Conservation (phyloP, 805 yeast genomes). For the Suhomyces pyralidae region DNA sequence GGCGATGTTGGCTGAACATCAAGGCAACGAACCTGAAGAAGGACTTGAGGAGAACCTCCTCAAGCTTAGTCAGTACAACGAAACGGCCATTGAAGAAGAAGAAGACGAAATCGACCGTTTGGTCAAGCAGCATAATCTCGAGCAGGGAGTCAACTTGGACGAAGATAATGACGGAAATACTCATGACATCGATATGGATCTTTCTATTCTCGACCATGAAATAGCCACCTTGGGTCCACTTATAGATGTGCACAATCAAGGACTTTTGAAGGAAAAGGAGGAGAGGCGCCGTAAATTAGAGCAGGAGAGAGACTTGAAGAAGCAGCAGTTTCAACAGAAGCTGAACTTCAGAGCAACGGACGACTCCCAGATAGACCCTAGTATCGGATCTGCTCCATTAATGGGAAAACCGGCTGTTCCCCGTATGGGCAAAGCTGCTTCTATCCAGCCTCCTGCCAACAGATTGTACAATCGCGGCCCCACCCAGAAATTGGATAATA, state of each 20-base stretch:
- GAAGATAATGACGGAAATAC: conserved; percentile 10
- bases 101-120: conserved; percentile 38
- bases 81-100: conserved; percentile 30
- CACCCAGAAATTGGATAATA: conserved; percentile 18
- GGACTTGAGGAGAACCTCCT: conserved; percentile 15
- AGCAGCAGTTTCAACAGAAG: conserved; percentile 10
- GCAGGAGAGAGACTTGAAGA: conserved; percentile 17
- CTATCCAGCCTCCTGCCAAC: conserved; percentile 44
- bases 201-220: conserved; percentile 37
- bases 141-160: conserved; percentile 30
- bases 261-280: conserved; percentile 20
- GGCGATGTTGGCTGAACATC: conserved; percentile 26
- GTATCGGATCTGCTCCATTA: conserved; percentile 16
- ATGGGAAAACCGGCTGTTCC: conserved; percentile 37
- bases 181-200: conserved; percentile 23
- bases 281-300: conserved; percentile 17
- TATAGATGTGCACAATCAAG: conserved; percentile 35
- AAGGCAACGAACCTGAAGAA: conserved; percentile 7
- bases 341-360: not conserved
- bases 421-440: conserved; percentile 45
- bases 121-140: conserved; percentile 33
- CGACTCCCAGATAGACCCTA: not conserved
- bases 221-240: conserved; percentile 40
- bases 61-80: conserved; percentile 16
- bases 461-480: conserved; percentile 28